These are phyloP conservation scores for Tuber calosporum DNA, from an alignment of 495 filamentous ascomycete genomes.

Conservation along the genomic window DNA sequence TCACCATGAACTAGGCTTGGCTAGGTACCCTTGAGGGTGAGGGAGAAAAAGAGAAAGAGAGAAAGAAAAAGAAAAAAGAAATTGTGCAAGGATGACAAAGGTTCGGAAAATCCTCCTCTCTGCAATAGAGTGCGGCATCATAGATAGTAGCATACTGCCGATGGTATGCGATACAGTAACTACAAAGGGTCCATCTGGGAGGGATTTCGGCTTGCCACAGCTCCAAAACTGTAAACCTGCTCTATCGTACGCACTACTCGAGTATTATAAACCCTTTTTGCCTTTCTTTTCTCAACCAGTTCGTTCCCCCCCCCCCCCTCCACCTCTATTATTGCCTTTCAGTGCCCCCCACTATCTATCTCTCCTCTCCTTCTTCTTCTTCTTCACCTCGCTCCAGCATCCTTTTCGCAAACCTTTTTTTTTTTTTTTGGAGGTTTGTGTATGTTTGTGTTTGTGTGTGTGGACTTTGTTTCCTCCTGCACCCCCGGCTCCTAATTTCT, in stretches of 20 bases:
- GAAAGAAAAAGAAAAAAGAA: not conserved
- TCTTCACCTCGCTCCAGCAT: not conserved
- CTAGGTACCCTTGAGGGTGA: not conserved
- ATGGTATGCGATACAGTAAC: not conserved
- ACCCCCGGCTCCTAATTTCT: not conserved
- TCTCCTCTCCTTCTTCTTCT: not conserved
- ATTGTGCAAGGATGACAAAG: not conserved
- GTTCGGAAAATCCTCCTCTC: not conserved
- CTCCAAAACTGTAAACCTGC: not conserved
- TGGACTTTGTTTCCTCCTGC: not conserved
- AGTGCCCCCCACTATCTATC: not conserved
- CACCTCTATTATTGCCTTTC: not conserved
- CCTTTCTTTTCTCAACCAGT: not conserved
- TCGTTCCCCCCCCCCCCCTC: not conserved
- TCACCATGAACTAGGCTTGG: not conserved
- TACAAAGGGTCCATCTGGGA: not conserved
- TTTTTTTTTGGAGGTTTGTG: not conserved
- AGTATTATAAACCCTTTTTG: not conserved
- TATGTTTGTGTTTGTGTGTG: not conserved
- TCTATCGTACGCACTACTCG: not conserved
- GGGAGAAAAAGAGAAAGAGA: not conserved
- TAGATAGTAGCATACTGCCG: not conserved
- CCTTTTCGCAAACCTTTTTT: not conserved
- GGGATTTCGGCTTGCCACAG: not conserved
- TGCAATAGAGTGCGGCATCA: not conserved